A percentile compares a stretch with the other conserved stretches of the same genome.
Evolutionary conservation across 2,329 filamentous ascomycete species (phyloP).

Genomic region (Pseudocercospora pini-densiflorae): DNA sequence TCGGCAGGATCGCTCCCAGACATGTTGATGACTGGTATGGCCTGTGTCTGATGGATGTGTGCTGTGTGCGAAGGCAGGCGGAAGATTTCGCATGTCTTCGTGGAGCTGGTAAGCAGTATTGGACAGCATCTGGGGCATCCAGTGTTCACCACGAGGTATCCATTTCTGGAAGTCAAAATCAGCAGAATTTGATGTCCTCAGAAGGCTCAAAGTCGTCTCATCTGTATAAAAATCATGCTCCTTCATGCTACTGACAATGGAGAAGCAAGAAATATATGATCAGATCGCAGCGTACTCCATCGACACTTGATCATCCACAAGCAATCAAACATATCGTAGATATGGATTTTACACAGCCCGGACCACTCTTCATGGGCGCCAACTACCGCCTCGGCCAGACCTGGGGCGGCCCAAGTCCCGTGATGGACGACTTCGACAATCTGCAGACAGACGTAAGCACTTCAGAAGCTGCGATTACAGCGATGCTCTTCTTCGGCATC

Average conservation of each 20-base stretch:
- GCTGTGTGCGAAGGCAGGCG: not conserved
- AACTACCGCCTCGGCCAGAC: slow-evolving; percentile 7
- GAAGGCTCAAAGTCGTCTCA: not conserved
- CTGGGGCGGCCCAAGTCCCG: not conserved
- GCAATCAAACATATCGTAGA: not conserved
- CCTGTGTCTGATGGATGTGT: not conserved
- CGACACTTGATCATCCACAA: not conserved
- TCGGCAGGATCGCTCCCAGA: not conserved
- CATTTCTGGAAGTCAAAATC: not conserved
- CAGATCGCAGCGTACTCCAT: not conserved
- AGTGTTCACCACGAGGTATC: not conserved
- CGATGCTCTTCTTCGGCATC: slow-evolving; percentile 1
- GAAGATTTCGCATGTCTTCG: not conserved
- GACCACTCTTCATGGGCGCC: not conserved
- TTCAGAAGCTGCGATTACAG: not conserved
- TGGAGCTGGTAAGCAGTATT: not conserved
- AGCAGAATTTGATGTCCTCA: not conserved
- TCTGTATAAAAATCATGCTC: not conserved
- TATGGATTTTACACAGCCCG: not conserved
- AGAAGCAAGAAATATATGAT: not conserved
- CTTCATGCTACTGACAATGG: not conserved
- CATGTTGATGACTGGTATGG: not conserved
- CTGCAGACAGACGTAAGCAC: not conserved
- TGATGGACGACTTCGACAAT: not conserved
- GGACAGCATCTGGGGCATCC: not conserved